A percentile compares a stretch with the other conserved stretches of the same genome.
phyloP scores from a whole-genome alignment of 345 rosid species.

The Cochlearia excelsa region DNA sequence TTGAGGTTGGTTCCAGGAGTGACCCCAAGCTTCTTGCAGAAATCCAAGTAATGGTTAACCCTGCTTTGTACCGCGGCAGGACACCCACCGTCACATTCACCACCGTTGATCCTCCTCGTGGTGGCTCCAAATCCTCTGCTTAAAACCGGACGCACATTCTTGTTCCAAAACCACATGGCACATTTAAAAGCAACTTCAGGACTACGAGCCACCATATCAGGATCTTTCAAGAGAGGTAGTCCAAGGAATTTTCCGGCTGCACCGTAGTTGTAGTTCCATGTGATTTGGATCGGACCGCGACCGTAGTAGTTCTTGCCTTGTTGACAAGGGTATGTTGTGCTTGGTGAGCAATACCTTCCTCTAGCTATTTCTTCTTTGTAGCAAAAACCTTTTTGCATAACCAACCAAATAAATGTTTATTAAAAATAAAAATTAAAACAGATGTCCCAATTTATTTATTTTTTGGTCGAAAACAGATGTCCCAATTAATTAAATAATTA shows the following conservation, averaged over 20 bases:
- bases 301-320: slow-evolving; percentile 48
- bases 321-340: slow-evolving; percentile 27
- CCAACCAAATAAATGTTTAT: neutral
- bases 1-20: slow-evolving; percentile 38
- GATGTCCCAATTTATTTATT: neutral
- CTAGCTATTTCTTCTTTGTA: slow-evolving; percentile 38
- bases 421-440: neutral
- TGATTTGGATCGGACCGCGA: slow-evolving; percentile 54
- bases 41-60: slow-evolving; percentile 39
- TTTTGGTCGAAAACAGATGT: too few species aligned
- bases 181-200: slow-evolving; percentile 46
- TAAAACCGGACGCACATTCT: slow-evolving; percentile 42
- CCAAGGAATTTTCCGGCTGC: slow-evolving; percentile 42
- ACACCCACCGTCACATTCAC: slow-evolving; percentile 45
- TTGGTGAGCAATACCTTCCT: slow-evolving; percentile 31
- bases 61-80: slow-evolving; percentile 37
- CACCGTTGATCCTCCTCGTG: slow-evolving; percentile 48
- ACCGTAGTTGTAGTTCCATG: slow-evolving; percentile 61
- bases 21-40: slow-evolving; percentile 42
- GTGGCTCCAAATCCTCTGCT: slow-evolving; percentile 52
- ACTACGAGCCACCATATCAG: slow-evolving; percentile 47
- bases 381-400: slow-evolving; percentile 36
- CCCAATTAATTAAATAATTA: too few species aligned
- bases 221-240: slow-evolving; percentile 43
- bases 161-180: slow-evolving; percentile 59